Evolutionary conservation across 257 asterid genomes (phyloP), one percentile per base, ranked within the genome.

Genomic region (Scutellaria galericulata): DNA sequence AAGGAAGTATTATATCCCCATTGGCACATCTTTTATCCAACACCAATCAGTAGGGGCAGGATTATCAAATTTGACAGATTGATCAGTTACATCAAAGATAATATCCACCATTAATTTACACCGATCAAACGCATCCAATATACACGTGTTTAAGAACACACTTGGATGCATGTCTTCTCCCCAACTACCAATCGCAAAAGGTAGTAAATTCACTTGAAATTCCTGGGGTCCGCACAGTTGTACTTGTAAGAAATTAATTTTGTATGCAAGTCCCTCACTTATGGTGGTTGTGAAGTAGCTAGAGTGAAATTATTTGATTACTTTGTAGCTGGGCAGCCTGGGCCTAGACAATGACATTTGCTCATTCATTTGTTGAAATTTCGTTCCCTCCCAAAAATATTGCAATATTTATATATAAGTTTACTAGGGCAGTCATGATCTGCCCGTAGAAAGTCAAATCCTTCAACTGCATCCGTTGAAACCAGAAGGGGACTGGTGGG

Each of bases 391-490:
- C 37, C 37, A 0, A 3, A 31, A 31, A 31, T 1, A 31, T 31
- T 31, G 37, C 4, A 31, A 31, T 31, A 31, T 31, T 31, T 31
- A 2, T 24, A 24, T 2, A 24, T 24, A 24, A 24, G 27, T 31
- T 31, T 2, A 31, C 2, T 31, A 3, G 37, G 15, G 44, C 62
- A 45, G 20, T 73, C 45, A 22, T 41, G 12, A 7, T 52, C 41
- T 50, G 35, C 22, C 60, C 24, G 45, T 54, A 5, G 40, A 41
- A 18, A 48, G 77, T 69, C 83, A 79, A 75, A 66, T 64, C 42
- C 50, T 9, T 45, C 37, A 31, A 31, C 70, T n/a, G 42, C 52
- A 57, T 51, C 44, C 37, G 69, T 78, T 67, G 81, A 82, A 72
- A 75, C 68, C 58, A 27, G 66, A 31, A 3, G 37, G 37, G 37